Conservation (phyloP, 2,329 filamentous ascomycete species). For the Exophiala sideris region DNA sequence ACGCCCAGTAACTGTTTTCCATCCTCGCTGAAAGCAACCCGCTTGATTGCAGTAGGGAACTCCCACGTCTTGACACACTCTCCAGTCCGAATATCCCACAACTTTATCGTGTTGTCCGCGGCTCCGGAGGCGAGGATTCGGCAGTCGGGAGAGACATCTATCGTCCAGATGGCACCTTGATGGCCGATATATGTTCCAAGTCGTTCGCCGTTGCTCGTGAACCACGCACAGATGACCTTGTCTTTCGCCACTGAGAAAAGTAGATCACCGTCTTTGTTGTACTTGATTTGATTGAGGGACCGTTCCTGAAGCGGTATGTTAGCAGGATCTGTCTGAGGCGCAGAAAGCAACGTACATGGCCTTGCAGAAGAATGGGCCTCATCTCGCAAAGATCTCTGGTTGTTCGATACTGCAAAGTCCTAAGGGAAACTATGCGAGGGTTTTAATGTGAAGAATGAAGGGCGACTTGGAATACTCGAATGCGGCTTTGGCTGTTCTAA, state of each 20-base stretch:
- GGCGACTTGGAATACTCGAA: not conserved
- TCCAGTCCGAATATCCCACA: constrained; percentile 94
- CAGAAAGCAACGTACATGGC: constrained; percentile 60
- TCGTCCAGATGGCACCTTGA: constrained; percentile 96
- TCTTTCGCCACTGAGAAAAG: constrained; percentile 96
- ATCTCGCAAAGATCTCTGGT: constrained; percentile 48
- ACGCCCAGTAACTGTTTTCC: constrained; percentile 86
- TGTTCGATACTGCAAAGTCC: not conserved
- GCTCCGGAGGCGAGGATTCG: constrained; percentile 91
- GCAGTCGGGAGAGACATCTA: constrained; percentile 90
- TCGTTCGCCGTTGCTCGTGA: constrained; percentile 94
- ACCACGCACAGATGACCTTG: constrained; percentile 96
- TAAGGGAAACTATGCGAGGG: not conserved
- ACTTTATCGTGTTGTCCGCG: constrained; percentile 94
- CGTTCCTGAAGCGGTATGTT: constrained; percentile 60
- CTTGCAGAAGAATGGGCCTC: constrained; percentile 93
- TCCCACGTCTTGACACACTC: constrained; percentile 96
- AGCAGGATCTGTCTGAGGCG: constrained; percentile 22
- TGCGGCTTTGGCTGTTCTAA: not conserved
- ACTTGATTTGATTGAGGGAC: constrained; percentile 93
- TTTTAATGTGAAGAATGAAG: not conserved
- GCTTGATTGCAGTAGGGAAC: constrained; percentile 93
- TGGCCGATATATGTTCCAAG: constrained; percentile 96
- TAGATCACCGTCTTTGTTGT: constrained; percentile 91
- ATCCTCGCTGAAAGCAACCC: constrained; percentile 95